Evolutionary conservation across 306 rosid species (phyloP).

Genomic region (Erythrophleum fordii): DNA sequence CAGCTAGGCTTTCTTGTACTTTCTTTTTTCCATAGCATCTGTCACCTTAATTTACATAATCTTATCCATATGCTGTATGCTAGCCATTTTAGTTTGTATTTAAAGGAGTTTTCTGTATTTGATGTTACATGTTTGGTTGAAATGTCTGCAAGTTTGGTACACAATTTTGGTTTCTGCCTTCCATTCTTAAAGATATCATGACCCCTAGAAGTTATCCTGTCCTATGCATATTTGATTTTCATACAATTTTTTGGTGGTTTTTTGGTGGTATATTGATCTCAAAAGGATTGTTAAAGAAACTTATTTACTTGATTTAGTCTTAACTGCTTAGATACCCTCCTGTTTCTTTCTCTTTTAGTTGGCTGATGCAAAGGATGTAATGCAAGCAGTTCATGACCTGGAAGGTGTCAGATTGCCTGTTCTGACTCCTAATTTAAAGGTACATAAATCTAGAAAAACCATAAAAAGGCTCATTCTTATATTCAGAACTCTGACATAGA

Average conservation of each 20-base stretch:
- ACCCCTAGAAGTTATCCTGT: not conserved
- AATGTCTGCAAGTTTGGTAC: too few relatives aligned
- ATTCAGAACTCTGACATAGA: slow-evolving; percentile 32
- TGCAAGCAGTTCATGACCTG: slow-evolving; percentile 68
- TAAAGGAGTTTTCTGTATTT: too few relatives aligned
- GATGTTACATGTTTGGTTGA: too few relatives aligned
- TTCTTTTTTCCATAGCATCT: too few relatives aligned
- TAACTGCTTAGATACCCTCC: not conserved
- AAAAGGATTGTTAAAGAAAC: not conserved
- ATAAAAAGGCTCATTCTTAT: not conserved
- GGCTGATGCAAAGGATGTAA: slow-evolving; percentile 81
- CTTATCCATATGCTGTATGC: too few relatives aligned
- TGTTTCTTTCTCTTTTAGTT: slow-evolving; percentile 31
- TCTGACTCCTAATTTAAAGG: slow-evolving; percentile 81
- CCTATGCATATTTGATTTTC: not conserved
- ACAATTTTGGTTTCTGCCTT: too few relatives aligned
- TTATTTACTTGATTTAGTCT: not conserved
- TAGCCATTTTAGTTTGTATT: too few relatives aligned
- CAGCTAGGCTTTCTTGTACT: too few relatives aligned
- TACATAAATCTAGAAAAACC: slow-evolving; percentile 4
- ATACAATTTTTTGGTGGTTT: slow-evolving; percentile 6
- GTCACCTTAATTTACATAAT: too few relatives aligned
- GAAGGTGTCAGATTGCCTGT: slow-evolving; percentile 78
- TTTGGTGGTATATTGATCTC: not conserved
- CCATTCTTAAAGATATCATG: too few relatives aligned